Evolutionary conservation across 2,329 filamentous ascomycete species (phyloP).

Genomic region (Coniochaeta sp.): DNA sequence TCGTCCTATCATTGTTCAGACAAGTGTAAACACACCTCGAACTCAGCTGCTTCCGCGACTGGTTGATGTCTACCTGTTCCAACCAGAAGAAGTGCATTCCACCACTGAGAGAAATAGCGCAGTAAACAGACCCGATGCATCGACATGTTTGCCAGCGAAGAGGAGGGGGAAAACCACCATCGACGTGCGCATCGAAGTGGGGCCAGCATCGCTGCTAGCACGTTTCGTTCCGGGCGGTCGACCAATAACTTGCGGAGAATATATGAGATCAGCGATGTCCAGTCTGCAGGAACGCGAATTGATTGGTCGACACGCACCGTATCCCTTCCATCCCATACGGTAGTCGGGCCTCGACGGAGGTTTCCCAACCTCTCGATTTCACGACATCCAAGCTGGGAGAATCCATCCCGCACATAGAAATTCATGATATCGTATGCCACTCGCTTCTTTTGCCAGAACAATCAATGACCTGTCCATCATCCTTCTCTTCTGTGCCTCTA

Average conservation of each 20-base stretch:
- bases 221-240: neutral
- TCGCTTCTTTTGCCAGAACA: neutral
- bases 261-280: neutral
- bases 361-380: conserved; percentile 28
- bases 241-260: neutral
- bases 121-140: neutral
- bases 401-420: neutral
- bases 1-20: neutral
- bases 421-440: neutral
- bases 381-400: conserved; percentile 1
- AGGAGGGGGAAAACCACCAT: neutral
- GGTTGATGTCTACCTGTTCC: neutral
- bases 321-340: neutral
- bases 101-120: neutral
- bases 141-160: neutral
- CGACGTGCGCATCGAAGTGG: too few relatives aligned
- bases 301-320: conserved; percentile 5
- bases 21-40: neutral
- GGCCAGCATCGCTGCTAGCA: neutral
- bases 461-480: neutral
- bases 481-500: neutral
- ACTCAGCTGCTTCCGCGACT: neutral
- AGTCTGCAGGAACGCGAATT: conserved; percentile 6
- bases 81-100: neutral
- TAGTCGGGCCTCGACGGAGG: conserved; percentile 4